phyloP scores from a whole-genome alignment of 768 basidiomycete species.

The Trametes cingulata region DNA sequence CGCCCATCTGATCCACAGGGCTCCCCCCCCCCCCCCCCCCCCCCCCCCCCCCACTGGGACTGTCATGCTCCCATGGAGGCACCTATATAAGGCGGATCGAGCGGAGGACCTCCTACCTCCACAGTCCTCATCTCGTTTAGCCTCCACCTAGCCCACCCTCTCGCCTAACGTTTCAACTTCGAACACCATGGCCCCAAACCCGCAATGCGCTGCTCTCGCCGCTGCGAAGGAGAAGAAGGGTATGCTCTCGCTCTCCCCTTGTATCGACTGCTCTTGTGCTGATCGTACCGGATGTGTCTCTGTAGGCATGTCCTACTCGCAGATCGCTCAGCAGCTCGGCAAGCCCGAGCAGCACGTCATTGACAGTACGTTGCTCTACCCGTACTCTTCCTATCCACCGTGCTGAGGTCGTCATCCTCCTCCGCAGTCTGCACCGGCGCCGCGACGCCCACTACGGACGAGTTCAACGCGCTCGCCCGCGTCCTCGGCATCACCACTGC shows the following conservation, averaged over 20 bases:
- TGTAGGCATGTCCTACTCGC: conserved; percentile 48
- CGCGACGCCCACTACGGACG: conserved; percentile 25
- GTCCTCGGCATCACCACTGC: conserved; percentile 29
- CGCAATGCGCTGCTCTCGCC: conserved; percentile 59
- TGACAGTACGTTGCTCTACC: conserved; percentile 43
- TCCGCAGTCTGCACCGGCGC: conserved; percentile 31
- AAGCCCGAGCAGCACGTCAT: conserved; percentile 48
- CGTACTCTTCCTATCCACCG: not conserved
- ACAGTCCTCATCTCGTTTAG: conserved; percentile 1
- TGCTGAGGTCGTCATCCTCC: not conserved
- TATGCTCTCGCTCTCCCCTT: conserved; percentile 29
- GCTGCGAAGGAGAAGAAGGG: conserved; percentile 52
- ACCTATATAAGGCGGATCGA: conserved; percentile 20
- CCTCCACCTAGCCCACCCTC: not conserved
- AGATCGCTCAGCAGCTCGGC: conserved; percentile 50
- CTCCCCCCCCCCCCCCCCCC: too few relatives aligned
- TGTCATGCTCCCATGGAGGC: conserved; percentile 9
- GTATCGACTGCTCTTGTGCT: not conserved
- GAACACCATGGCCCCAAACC: conserved; percentile 48
- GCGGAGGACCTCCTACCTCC: not conserved
- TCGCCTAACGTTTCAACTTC: not conserved
- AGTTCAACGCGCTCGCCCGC: conserved; percentile 32
- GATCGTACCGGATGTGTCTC: not conserved
- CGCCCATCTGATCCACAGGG: conserved; percentile 16
- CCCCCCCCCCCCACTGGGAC: not conserved